Evolutionary conservation across 352 stramenopile species (phyloP), one percentile per base, ranked within the genome.

Genomic region (Phytophthora multivora): DNA sequence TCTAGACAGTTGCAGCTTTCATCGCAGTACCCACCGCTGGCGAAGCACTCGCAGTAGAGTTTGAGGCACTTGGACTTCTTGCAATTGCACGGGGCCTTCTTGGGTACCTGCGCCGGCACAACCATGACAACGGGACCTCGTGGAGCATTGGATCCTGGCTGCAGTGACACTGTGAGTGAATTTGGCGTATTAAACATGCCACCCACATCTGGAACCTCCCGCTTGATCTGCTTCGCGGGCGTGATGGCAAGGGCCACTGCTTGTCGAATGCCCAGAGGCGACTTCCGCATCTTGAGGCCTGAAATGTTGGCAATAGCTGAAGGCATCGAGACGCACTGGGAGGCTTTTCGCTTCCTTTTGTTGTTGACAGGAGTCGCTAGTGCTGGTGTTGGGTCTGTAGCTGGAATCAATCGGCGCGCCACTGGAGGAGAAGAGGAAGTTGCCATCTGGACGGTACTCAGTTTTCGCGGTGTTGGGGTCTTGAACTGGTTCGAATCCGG

Each of bases 1-100:
- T 73, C 78, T 11, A 93, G 61, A 63, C 96, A 99, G 53, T 97
- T 96, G 79, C 96, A 99, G 38, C 80, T 92, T 35, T 87, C 66
- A 54, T 96, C 90, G 52, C 96, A 99, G 51, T 98, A 95, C 16
- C 88, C 79, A 11, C 93, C 89, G 25, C 85, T 90, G 0, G 91
- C 90, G 67, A 99, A 99, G 64, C 97, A 99, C 63, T 98, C 93
- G 63, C 97, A 99, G 66, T 79, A 97, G 23, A 99, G 63, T 74
- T 99, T 99, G 13, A 99, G 81, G 52, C 97, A 99, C 71, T 98
- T 97, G 30, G 95, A 98, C 71, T 98, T 98, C 64, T 98, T 98
- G 79, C 97, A 99, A 47, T 98, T 98, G 79, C 97, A 99, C 5
- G 84, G 83, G 0, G 84, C 80, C 40, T 89, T 91, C 47, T 87